Evolutionary conservation across 345 rosid genomes (phyloP), one percentile per base, ranked within the genome.

Genomic region (Anacardium occidentale): DNA sequence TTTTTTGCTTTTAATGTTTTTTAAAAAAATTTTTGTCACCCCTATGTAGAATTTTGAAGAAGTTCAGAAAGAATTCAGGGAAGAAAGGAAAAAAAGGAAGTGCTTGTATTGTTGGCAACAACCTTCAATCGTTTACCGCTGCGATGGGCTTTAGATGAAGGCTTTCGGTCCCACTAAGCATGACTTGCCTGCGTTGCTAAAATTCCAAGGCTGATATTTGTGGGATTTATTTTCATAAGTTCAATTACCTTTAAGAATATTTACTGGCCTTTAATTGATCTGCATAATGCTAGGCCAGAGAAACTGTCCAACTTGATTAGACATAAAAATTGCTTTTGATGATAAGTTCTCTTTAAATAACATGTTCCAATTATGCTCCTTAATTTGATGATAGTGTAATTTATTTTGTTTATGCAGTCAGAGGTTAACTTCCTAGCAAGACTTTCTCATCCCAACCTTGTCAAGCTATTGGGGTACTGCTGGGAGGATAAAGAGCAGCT

Each of bases 341-440:
- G 15, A 14, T 15, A 40, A 17, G 25, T 10, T 24, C 0, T 42
- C 10, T 44, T 61, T 9, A 8, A 10, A 5, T 3, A 29, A 29
- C 47, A 66, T 14, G 5, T 34, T 55, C 3, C 14, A 2, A 50
- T 22, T 8, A 40, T 44, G 54, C 52, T 68, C 29, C 11, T 17
- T 69, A 10, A 45, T 42, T 60, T 37, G 29, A 66, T 71, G 75
- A 65, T 76, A 54, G 24, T 45, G 26, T 62, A 1, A 40, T 52
- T 53, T 32, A 8, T 37, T 53, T 61, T 26, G n/a, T 5, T 34
- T 70, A 12, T 79, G 74, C 92, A 94, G 98, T 87, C 91, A 9
- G 93, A 91, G 82, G 87, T 94, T 50, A 85, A 86, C 78, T 91
- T 91, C 80, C 85, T 91, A 11, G 97, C 90, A 66, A 85, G 88